A percentile compares a stretch with the other conserved stretches of the same genome.
These are phyloP conservation scores for Vigna unguiculata DNA, from an alignment of 306 rosid genomes.

Conservation along the genomic window DNA sequence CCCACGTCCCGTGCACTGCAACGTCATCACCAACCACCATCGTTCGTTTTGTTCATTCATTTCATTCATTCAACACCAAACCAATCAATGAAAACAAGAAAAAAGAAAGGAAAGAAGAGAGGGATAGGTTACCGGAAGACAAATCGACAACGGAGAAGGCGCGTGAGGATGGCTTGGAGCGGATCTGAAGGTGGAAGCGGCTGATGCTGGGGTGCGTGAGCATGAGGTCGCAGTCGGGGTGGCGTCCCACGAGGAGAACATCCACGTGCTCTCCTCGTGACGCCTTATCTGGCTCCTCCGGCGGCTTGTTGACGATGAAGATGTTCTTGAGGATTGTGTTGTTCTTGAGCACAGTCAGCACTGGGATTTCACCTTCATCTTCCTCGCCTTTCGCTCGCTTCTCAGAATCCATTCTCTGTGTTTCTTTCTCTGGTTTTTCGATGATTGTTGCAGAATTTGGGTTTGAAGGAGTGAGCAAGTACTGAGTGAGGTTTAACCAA, in stretches of 20 bases:
- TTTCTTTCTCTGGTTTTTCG: not conserved
- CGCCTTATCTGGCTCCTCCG: not conserved
- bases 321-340: slow-evolving; percentile 79
- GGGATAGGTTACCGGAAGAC: slow-evolving; percentile 60
- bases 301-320: slow-evolving; percentile 68
- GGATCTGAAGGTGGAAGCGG: slow-evolving; percentile 78
- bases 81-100: not conserved
- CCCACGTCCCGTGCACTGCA: slow-evolving; percentile 86
- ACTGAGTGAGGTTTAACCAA: not conserved
- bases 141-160: slow-evolving; percentile 63
- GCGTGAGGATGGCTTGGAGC: slow-evolving; percentile 55
- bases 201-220: slow-evolving; percentile 88
- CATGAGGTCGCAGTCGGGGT: slow-evolving; percentile 77
- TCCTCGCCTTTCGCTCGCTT: not conserved
- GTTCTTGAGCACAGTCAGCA: slow-evolving; percentile 78
- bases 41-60: not conserved
- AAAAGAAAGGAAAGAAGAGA: not conserved
- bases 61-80: not conserved
- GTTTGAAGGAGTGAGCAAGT: not conserved
- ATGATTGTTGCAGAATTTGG: not conserved
- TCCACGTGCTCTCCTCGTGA: slow-evolving; percentile 54
- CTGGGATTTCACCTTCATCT: slow-evolving; percentile 65
- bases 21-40: not conserved
- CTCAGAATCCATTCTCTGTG: slow-evolving; percentile 48
- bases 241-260: slow-evolving; percentile 67